phyloP scores from a whole-genome alignment of 371 early-diverging fungal species.

The Rhizopus stolonifer region DNA sequence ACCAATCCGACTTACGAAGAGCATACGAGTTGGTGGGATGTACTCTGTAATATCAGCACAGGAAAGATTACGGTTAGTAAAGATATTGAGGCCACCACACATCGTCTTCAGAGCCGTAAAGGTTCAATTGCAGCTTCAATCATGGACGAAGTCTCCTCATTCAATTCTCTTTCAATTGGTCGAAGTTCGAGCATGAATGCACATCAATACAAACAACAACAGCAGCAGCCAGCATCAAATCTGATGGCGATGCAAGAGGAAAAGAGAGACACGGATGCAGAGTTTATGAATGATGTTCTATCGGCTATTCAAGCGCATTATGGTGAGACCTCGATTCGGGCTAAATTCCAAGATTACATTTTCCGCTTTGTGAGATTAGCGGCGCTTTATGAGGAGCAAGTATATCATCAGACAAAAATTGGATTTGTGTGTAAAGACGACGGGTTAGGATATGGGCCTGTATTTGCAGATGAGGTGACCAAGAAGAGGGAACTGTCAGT shows the following conservation, averaged over 20 bases:
- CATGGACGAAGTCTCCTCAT: constrained; percentile 7
- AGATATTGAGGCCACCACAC: constrained; percentile 41
- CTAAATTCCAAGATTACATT: constrained; percentile 86
- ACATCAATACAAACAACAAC: constrained; percentile 17
- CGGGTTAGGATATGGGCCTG: constrained; percentile 68
- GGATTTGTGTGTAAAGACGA: constrained; percentile 42
- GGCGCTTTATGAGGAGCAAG: constrained; percentile 76
- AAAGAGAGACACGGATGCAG: constrained; percentile 49
- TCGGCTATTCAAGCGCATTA: constrained; percentile 80
- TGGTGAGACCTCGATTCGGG: constrained; percentile 83
- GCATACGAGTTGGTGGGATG: constrained; percentile 94
- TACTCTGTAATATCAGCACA: constrained; percentile 88
- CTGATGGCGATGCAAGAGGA: constrained; percentile 4
- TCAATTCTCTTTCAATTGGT: constrained; percentile 23
- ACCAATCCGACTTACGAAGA: constrained; percentile 94
- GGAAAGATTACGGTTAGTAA: constrained; percentile 90
- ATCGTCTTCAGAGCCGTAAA: constrained; percentile 7
- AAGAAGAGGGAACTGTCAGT: constrained; percentile 61
- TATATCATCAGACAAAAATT: constrained; percentile 62
- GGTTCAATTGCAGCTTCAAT: constrained; percentile 18
- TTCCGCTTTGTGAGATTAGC: constrained; percentile 80
- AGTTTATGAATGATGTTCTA: constrained; percentile 72
- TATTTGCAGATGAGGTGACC: constrained; percentile 68
- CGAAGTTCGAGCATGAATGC: constrained; percentile 17
- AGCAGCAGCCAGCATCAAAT: background rate